Evolutionary conservation across 768 basidiomycete species (phyloP).

Genomic region (Leccinellum albellum): DNA sequence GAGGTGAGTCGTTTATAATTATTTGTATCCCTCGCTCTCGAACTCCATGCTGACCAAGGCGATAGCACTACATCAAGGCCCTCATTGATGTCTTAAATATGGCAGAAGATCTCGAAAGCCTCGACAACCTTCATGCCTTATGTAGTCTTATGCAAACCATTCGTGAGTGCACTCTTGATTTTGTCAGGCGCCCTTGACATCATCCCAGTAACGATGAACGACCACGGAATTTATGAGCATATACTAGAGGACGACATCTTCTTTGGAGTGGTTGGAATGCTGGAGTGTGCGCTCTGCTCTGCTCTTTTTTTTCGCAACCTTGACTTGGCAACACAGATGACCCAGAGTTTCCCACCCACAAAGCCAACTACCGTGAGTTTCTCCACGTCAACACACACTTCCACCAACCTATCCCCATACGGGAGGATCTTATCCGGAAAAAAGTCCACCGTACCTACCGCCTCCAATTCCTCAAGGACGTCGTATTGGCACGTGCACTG

Average conservation of each 20-base stretch:
- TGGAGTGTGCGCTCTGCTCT: constrained; percentile 75
- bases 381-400: constrained; percentile 79
- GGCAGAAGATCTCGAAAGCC: constrained; percentile 90
- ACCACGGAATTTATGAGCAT: constrained; percentile 91
- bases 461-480: constrained; percentile 95
- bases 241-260: constrained; percentile 92
- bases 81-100: constrained; percentile 80
- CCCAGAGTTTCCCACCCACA: constrained; percentile 93
- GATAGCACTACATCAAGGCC: constrained; percentile 81
- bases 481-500: constrained; percentile 89
- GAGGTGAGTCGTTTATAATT: constrained; percentile 51
- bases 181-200: neutral
- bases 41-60: constrained; percentile 3
- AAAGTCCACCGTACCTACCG: constrained; percentile 98
- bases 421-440: constrained; percentile 66
- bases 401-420: constrained; percentile 84
- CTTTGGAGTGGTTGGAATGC: constrained; percentile 89
- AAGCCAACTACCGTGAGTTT: constrained; percentile 96
- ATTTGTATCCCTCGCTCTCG: neutral
- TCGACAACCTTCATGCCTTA: constrained; percentile 86
- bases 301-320: constrained; percentile 2
- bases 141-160: constrained; percentile 94
- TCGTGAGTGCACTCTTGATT: constrained; percentile 46
- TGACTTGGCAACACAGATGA: constrained; percentile 59
- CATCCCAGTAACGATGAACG: constrained; percentile 82